Evolutionary conservation across 225 moss, liverwort and hornwort genomes (phyloP).

Genomic region (Marchantia paleacea): DNA sequence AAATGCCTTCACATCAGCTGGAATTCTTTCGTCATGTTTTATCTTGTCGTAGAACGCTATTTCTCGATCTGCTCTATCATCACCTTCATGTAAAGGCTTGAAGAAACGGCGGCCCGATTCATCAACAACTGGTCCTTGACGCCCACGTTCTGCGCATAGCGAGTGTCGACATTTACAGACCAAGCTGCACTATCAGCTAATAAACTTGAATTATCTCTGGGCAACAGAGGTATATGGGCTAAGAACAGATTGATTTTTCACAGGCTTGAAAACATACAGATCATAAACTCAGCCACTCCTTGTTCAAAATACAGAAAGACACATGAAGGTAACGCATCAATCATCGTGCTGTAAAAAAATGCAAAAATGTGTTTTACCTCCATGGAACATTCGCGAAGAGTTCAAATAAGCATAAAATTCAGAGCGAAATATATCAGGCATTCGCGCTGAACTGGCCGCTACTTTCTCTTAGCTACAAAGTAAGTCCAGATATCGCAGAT

Average conservation of each 20-base stretch:
- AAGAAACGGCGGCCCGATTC: conserved; percentile 75
- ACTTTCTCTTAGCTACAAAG: background rate
- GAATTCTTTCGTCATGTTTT: conserved; percentile 51
- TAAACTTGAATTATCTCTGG: background rate
- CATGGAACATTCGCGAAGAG: no score
- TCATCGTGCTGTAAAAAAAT: background rate
- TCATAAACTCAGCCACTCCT: background rate
- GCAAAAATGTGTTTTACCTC: background rate
- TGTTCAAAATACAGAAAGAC: background rate
- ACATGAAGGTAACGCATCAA: background rate
- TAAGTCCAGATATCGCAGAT: background rate
- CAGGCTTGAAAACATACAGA: background rate
- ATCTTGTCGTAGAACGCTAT: conserved; percentile 61
- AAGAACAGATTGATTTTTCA: background rate
- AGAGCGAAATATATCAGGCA: background rate
- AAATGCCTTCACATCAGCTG: conserved; percentile 47
- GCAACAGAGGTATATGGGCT: background rate
- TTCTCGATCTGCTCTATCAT: conserved; percentile 69
- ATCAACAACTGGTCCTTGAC: conserved; percentile 61
- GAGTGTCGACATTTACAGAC: background rate
- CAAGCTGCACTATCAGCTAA: background rate
- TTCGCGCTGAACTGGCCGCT: no score
- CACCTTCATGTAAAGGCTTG: conserved; percentile 77
- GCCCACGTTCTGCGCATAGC: conserved; percentile 45
- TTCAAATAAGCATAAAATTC: no score